Evolutionary conservation across 1,139 yeast genomes (phyloP).

Genomic region (Starmera stellimalicola): DNA sequence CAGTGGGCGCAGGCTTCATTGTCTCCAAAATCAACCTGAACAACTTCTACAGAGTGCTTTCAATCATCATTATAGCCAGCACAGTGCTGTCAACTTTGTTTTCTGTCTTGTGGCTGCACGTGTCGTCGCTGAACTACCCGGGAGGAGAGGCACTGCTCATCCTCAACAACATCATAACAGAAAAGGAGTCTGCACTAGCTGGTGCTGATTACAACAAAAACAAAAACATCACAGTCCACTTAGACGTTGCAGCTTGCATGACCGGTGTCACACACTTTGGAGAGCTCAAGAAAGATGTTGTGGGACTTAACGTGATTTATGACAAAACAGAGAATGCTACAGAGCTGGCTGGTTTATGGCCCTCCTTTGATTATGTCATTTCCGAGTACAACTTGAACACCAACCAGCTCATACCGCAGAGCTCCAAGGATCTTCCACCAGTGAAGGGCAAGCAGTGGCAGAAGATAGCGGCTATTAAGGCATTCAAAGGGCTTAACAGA

Average conservation of each 20-base stretch:
- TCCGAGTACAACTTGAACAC: constrained; percentile 29
- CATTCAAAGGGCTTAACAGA: constrained; percentile 27
- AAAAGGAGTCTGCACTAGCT: constrained; percentile 2
- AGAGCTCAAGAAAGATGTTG: constrained; percentile 28
- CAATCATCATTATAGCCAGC: constrained; percentile 25
- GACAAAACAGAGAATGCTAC: constrained; percentile 61
- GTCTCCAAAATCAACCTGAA: constrained; percentile 26
- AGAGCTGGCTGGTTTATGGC: constrained; percentile 36
- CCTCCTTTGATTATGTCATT: constrained; percentile 49
- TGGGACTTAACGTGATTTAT: constrained; percentile 35
- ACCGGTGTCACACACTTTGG: constrained; percentile 77
- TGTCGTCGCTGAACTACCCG: constrained; percentile 76
- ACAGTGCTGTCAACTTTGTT: constrained; percentile 27
- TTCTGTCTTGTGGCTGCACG: constrained; percentile 44
- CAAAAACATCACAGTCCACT: constrained; percentile 39
- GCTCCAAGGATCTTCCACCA: constrained; percentile 12
- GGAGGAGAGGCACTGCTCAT: constrained; percentile 68
- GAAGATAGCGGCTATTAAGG: constrained; percentile 25
- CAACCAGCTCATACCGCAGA: constrained; percentile 9
- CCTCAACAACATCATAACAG: constrained; percentile 38
- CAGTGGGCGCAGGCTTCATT: constrained; percentile 47
- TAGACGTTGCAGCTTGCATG: constrained; percentile 81
- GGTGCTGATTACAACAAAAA: constrained; percentile 11
- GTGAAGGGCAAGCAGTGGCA: constrained; percentile 28
- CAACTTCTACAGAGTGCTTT: constrained; percentile 23